Evolutionary conservation across 2,329 filamentous ascomycete genomes (phyloP).

Genomic region (Purpureocillium lavendulum): DNA sequence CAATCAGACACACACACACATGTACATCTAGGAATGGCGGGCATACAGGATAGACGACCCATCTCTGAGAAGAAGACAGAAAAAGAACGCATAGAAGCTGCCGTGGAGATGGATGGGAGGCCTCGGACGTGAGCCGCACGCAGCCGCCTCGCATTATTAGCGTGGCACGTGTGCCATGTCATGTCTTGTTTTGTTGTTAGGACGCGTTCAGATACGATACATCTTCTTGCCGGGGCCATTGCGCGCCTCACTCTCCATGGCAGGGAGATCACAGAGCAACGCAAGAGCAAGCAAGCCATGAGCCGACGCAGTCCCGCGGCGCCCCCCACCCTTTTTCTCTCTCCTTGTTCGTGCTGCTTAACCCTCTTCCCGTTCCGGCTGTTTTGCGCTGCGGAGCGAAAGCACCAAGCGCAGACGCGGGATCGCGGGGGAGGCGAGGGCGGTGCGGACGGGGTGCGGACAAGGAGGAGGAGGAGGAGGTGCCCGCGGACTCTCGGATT

Average conservation of each 20-base stretch:
- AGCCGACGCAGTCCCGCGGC: too few relatives aligned
- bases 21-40: constrained; percentile 6
- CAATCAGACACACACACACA: too few relatives aligned
- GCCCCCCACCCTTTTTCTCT: too few relatives aligned
- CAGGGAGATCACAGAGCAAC: constrained; percentile 52
- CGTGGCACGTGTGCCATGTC: too few relatives aligned
- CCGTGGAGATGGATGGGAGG: background rate
- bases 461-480: too few relatives aligned
- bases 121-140: background rate
- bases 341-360: too few relatives aligned
- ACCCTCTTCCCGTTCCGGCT: background rate
- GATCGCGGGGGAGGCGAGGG: constrained; percentile 1
- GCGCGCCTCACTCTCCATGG: constrained; percentile 28
- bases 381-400: constrained; percentile 18
- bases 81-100: constrained; percentile 6
- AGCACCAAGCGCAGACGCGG: constrained; percentile 18
- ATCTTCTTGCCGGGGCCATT: constrained; percentile 38
- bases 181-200: too few relatives aligned
- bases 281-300: constrained; percentile 38
- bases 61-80: constrained; percentile 11
- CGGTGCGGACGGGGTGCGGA: too few relatives aligned
- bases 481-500: too few relatives aligned
- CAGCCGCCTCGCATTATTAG: too few relatives aligned
- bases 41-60: constrained; percentile 12
- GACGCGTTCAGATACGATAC: constrained; percentile 58